These are phyloP conservation scores for Hordeum marinum DNA, from an alignment of 176 grass and related monocot genomes.

Conservation along the genomic window DNA sequence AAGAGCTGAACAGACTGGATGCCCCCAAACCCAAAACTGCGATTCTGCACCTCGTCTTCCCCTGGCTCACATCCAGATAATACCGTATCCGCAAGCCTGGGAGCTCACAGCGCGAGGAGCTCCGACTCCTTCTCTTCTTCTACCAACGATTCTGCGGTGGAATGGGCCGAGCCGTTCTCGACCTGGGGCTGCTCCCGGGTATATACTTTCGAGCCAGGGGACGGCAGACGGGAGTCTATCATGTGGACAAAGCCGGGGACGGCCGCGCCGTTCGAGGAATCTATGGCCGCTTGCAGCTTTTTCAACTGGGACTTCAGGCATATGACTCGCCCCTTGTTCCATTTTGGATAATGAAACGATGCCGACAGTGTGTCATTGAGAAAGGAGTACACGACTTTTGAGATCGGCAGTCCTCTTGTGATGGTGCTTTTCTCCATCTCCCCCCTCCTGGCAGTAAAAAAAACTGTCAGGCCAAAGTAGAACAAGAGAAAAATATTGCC, in stretches of 20 bases:
- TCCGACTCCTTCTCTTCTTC: conserved; percentile 58
- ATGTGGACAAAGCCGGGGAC: conserved; percentile 43
- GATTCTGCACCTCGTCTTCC: neutral
- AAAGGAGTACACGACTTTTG: conserved; percentile 71
- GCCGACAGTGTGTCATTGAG: conserved; percentile 64
- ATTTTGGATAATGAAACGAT: conserved; percentile 83
- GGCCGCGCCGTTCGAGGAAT: conserved; percentile 35
- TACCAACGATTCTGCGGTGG: neutral
- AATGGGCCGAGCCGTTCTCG: conserved; percentile 16
- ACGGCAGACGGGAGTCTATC: conserved; percentile 41
- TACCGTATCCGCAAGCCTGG: neutral
- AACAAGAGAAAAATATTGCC: neutral
- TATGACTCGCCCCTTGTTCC: conserved; percentile 87
- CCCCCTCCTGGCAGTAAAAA: conserved; percentile 52
- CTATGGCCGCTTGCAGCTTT: conserved; percentile 54
- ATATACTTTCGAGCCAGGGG: conserved; percentile 43
- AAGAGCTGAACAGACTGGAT: conserved; percentile 14
- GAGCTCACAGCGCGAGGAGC: conserved; percentile 57
- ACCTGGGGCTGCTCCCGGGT: conserved; percentile 21
- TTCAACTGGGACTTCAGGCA: conserved; percentile 76
- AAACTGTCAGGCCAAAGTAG: conserved; percentile 25
- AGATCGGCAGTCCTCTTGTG: conserved; percentile 61
- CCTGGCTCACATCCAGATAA: conserved; percentile 3
- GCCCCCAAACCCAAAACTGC: conserved; percentile 18
- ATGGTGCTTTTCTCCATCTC: conserved; percentile 85